Base-by-base conservation (phyloP, 2,329 filamentous ascomycete genomes). In the Alternaria ventricosa region DNA sequence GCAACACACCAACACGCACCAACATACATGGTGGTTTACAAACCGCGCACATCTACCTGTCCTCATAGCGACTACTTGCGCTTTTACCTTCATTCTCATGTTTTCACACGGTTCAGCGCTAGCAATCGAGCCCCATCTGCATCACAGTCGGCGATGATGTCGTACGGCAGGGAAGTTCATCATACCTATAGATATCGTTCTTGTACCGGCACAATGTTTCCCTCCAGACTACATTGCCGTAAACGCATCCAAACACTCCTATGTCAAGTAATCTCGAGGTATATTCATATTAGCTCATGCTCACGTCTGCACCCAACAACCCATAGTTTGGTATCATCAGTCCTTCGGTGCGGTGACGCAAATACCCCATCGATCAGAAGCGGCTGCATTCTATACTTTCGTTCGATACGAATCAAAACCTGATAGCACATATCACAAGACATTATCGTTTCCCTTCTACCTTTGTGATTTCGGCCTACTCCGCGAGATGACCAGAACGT, bases 381-480 rank as follows among this genome's bases (percentile, higher is more conserved):
- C 36, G 36, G 30, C 30, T 30, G 28, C 28, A 0, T 30, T 30
- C 28, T 30, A 13, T 2, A 33, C 12, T 33, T 13, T 1, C 12
- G 6, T 4, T 33, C 30, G 30, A 33, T 0, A 33, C 30, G 30
- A 1, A 33, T 13, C 30, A 7, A 33, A 12, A n/a, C 30, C 12
- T 33, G 30, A 11, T 33, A 15, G 8, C n/a, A n/a, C n/a, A 41
- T 8, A 41, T n/a, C 4, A 10, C 36, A 41, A 0, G 36, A 18
- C 0, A 18, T 18, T 8, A 41, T 18, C 0, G 0, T 36, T 36
- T 7, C n/a, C 33, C 33, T 23, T 45, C 43, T 1, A 22, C 2
- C 6, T 1, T 1, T 1, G 5, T 0, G 5, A 1, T 8, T 23
- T 46, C 8, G 20, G 25, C 12, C 47, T 18, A 18, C 22, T 8